A percentile compares a stretch with the other conserved stretches of the same genome.
Evolutionary conservation across 208 protist genomes (phyloP).

Genomic region (Leishmania braziliensis): DNA sequence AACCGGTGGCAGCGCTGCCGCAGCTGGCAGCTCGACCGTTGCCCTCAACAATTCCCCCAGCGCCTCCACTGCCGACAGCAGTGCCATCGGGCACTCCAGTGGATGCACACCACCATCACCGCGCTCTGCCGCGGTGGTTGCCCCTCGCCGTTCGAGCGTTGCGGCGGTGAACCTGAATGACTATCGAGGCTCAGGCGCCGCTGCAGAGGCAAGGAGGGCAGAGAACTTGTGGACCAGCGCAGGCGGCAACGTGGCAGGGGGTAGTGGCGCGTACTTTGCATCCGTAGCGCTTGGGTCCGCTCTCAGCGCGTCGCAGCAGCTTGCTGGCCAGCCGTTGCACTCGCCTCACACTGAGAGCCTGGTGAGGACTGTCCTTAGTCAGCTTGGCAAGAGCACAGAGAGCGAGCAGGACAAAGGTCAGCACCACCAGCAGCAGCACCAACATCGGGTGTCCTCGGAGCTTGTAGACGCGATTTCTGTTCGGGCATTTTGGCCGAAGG

Average conservation of each 20-base stretch:
- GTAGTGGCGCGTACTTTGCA: constrained; percentile 1
- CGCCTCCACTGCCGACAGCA: constrained; percentile 5
- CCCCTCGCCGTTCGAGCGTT: constrained; percentile 24
- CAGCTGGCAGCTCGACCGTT: neutral
- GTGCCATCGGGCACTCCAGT: neutral
- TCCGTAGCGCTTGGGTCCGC: constrained; percentile 14
- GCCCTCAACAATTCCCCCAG: neutral
- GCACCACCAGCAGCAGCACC: neutral
- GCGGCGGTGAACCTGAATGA: constrained; percentile 25
- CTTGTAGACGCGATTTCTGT: neutral
- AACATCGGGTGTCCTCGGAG: neutral
- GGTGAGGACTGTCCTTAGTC: constrained; percentile 17
- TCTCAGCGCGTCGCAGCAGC: constrained; percentile 2
- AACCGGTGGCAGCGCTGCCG: neutral
- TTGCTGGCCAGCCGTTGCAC: constrained; percentile 3
- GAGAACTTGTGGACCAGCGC: neutral
- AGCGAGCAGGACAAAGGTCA: neutral
- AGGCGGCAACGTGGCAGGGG: neutral
- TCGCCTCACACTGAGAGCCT: constrained; percentile 32
- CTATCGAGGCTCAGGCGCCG: neutral
- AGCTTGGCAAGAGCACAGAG: neutral
- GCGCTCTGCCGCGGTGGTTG: constrained; percentile 24
- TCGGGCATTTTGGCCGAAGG: neutral
- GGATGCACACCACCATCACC: neutral
- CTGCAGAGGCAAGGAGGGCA: neutral